Evolutionary conservation across 305 asterid genomes (phyloP), one percentile per base, ranked within the genome.

Genomic region (Fraxinus ornus): DNA sequence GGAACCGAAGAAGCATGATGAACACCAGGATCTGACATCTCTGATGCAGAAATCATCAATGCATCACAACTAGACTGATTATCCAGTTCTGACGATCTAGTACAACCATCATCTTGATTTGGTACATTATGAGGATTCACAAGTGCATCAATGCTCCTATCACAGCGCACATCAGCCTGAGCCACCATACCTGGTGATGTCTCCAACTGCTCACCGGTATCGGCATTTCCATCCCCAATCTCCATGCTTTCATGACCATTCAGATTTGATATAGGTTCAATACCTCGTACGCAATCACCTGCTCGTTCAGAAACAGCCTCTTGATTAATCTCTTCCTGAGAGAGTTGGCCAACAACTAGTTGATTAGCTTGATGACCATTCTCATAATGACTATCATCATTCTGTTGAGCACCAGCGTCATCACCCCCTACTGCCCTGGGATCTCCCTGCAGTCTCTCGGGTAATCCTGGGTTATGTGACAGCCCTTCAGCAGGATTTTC

Each of bases 161-260:
- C 88, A 47, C 36, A 33, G 73, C 83, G 86, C 75, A 72, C 79
- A 76, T 83, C 90, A 80, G 84, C 86, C 81, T 85, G 92, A 81
- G 89, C 83, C 84, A 87, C 78, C 57, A 78, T 81, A 89, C 84
- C 85, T 33, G 90, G 85, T 74, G 90, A 60, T 71, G 85, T 83
- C 88, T 85, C 93, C 68, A 90, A 80, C 47, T 86, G 86, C 87
- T 78, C 91, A 52, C 81, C 60, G 57, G 70, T 81, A 86, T 66
- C 49, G 70, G 83, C 91, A 87, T 86, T 89, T 78, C 72, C 93
- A 24, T 90, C 94, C 83, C 87, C 94, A 76, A 90, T 87, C 82
- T 90, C 98, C 97, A 93, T 89, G 86, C 81, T 88, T 86, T 88
- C 92, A 79, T 80, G 82, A 85, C 84, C 92, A 85, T 84, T 73